Conservation (phyloP, 305 asterid species). For the Fraxinus velutina region DNA sequence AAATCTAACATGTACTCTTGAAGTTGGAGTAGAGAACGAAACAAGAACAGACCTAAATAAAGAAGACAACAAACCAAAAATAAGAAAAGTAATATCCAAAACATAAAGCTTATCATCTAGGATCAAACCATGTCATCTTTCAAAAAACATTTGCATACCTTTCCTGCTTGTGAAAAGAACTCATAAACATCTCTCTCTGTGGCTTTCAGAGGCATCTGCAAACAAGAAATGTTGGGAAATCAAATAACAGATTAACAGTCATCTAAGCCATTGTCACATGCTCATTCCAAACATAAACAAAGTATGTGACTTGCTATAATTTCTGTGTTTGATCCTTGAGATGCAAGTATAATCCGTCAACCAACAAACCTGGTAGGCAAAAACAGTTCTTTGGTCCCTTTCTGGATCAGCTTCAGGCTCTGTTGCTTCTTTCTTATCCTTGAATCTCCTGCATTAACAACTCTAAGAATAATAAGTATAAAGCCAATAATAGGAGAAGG, state of each 20-base stretch:
- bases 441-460: conserved; percentile 77
- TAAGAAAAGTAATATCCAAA: neutral
- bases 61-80: neutral
- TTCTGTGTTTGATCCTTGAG: neutral
- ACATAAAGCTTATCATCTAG: neutral
- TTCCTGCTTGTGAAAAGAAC: conserved; percentile 91
- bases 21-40: neutral
- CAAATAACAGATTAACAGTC: neutral
- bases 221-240: conserved; percentile 15
- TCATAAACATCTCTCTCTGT: conserved; percentile 93
- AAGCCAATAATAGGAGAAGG: conserved; percentile 18
- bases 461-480: conserved; percentile 57
- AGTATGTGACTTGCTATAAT: neutral
- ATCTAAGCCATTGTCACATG: neutral
- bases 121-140: neutral
- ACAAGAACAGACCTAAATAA: neutral
- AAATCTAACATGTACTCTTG: neutral
- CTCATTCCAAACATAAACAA: neutral
- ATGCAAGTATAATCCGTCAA: conserved; percentile 4
- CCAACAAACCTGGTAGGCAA: conserved; percentile 76
- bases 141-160: conserved; percentile 45
- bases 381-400: conserved; percentile 98
- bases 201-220: conserved; percentile 97
- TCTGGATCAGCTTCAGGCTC: conserved; percentile 99
- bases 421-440: conserved; percentile 80